Evolutionary conservation across 345 rosid genomes (phyloP).

Genomic region (Hibiscus mutabilis): DNA sequence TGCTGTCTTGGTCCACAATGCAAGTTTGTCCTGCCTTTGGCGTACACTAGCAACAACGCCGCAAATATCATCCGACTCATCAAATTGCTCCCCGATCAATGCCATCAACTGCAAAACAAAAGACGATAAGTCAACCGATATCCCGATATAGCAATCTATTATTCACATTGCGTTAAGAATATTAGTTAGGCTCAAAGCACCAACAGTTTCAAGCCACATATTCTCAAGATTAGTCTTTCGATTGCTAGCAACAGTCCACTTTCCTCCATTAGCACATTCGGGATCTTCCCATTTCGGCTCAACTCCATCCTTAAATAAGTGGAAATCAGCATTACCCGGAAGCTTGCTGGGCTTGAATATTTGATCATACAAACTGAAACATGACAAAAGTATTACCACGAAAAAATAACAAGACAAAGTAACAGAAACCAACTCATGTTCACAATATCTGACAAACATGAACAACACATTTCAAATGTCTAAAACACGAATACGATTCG

Average conservation of each 20-base stretch:
- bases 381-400: conserved; percentile 6
- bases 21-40: conserved; percentile 69
- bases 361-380: conserved; percentile 65
- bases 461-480: background rate
- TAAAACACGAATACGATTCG: background rate
- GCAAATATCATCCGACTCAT: conserved; percentile 84
- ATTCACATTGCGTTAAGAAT: background rate
- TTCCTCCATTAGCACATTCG: conserved; percentile 84
- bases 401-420: background rate
- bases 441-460: background rate
- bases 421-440: background rate
- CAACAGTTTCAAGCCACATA: conserved; percentile 91
- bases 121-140: background rate
- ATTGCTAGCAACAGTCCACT: conserved; percentile 59
- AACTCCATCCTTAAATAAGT: conserved; percentile 79
- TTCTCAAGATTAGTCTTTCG: conserved; percentile 50
- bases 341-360: conserved; percentile 77
- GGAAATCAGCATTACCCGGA: conserved; percentile 57
- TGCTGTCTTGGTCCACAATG: conserved; percentile 87
- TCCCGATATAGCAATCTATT: background rate
- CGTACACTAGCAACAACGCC: conserved; percentile 95
- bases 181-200: conserved; percentile 1
- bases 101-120: conserved; percentile 61
- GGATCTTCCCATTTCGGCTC: conserved; percentile 99
- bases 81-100: conserved; percentile 91